Evolutionary conservation across 75 land plant genomes (phyloP).

Genomic region (Adiantum capillusveneris): DNA sequence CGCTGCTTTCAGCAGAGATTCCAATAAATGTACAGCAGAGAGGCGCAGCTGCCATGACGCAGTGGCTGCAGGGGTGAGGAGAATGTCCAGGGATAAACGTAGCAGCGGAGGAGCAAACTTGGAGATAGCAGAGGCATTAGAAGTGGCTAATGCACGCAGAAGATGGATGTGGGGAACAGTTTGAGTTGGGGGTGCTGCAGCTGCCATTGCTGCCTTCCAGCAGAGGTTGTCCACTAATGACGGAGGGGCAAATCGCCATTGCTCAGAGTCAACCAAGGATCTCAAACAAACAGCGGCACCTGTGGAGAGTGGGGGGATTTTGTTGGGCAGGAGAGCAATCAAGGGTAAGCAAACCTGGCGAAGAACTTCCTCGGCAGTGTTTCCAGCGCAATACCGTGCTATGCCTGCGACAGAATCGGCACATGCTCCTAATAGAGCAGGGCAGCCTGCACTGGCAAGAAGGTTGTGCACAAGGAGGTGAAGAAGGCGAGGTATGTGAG

Average conservation of each 20-base stretch:
- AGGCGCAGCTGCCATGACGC: slow-evolving; percentile 7
- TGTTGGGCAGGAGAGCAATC: neutral
- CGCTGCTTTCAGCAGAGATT: neutral
- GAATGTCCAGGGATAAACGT: neutral
- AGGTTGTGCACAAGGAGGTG: neutral
- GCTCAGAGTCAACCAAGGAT: neutral
- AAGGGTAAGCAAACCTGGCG: neutral
- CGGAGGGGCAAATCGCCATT: neutral
- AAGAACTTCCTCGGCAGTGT: neutral
- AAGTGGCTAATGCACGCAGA: neutral
- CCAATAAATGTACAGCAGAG: neutral
- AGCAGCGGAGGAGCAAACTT: neutral
- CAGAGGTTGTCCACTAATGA: neutral
- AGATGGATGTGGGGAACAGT: neutral
- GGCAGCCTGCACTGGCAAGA: neutral
- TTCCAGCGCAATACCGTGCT: neutral
- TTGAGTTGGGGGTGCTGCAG: neutral
- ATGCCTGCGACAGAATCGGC: neutral
- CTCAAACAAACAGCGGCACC: neutral
- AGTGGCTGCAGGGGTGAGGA: neutral
- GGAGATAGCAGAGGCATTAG: neutral
- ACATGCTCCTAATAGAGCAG: neutral
- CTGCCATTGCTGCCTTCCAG: neutral
- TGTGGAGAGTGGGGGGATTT: neutral
- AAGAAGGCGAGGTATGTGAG: slow-evolving; percentile 2